phyloP scores from a whole-genome alignment of 257 asterid species.

The Thymus mandschuricus region DNA sequence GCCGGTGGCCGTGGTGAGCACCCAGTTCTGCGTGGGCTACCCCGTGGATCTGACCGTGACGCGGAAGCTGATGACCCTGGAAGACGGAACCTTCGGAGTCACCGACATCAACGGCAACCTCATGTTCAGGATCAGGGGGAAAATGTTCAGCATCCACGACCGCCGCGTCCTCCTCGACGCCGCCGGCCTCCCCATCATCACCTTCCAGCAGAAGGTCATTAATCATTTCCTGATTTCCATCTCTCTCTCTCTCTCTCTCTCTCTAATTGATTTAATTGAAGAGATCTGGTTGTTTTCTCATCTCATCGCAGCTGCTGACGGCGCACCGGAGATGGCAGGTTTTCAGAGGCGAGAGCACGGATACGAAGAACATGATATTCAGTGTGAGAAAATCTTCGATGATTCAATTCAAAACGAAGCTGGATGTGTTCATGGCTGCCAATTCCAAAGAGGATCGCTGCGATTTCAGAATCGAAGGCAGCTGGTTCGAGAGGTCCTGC shows the following conservation, averaged over 20 bases:
- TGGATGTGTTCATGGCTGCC: constrained; percentile 54
- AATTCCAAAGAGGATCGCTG: constrained; percentile 46
- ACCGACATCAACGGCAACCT: constrained; percentile 66
- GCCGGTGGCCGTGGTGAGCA: constrained; percentile 55
- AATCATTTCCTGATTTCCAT: neutral
- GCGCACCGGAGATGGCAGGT: constrained; percentile 78
- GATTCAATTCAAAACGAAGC: constrained; percentile 54
- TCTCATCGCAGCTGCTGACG: constrained; percentile 49
- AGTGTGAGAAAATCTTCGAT: constrained; percentile 58
- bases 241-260: neutral
- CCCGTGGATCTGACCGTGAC: constrained; percentile 63
- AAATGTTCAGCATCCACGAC: constrained; percentile 63
- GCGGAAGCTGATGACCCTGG: constrained; percentile 61
- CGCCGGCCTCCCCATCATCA: constrained; percentile 60
- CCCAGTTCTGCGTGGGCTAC: constrained; percentile 68
- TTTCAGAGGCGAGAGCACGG: constrained; percentile 61
- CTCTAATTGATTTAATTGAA: neutral
- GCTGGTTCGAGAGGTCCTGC: constrained; percentile 65
- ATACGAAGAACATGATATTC: constrained; percentile 50
- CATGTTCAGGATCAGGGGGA: constrained; percentile 67
- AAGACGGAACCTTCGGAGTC: constrained; percentile 62
- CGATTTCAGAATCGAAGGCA: constrained; percentile 69
- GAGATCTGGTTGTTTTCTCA: no score
- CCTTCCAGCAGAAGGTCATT: constrained; percentile 75
- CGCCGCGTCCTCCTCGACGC: constrained; percentile 78